Evolutionary conservation across 495 filamentous ascomycete genomes (phyloP).

Genomic region (Hypoxylon perforatum): DNA sequence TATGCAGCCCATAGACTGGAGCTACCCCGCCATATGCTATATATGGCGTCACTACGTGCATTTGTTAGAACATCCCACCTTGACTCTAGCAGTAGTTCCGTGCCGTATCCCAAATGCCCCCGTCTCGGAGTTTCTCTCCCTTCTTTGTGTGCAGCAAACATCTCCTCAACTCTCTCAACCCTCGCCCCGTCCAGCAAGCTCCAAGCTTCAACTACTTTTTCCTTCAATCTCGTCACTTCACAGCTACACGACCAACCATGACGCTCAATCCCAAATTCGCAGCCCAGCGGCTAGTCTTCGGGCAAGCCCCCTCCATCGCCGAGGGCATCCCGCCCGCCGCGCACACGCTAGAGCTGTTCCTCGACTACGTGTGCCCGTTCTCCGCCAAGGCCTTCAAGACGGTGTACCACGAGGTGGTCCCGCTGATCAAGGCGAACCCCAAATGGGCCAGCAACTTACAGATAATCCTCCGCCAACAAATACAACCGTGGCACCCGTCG

Average conservation of each 20-base stretch:
- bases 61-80: constrained; percentile 13
- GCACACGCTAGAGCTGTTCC: constrained; percentile 83
- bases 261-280: constrained; percentile 81
- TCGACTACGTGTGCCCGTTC: constrained; percentile 88
- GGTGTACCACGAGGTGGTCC: constrained; percentile 68
- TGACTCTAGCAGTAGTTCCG: constrained; percentile 16
- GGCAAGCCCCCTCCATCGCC: constrained; percentile 42
- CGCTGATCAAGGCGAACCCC: constrained; percentile 62
- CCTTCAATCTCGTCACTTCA: constrained; percentile 9
- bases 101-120: constrained; percentile 22
- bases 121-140: constrained; percentile 35
- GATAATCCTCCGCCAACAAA: constrained; percentile 87
- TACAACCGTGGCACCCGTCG: constrained; percentile 96
- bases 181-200: not conserved
- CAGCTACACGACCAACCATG: constrained; percentile 60
- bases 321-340: constrained; percentile 57
- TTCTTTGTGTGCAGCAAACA: constrained; percentile 11
- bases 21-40: constrained; percentile 20
- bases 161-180: not conserved
- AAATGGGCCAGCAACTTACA: constrained; percentile 67
- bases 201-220: not conserved
- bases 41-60: constrained; percentile 24
- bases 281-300: constrained; percentile 69
- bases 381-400: constrained; percentile 75
- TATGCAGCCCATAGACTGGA: no score